Evolutionary conservation across 2,329 filamentous ascomycete genomes (phyloP).

Genomic region (Fusarium sp.): DNA sequence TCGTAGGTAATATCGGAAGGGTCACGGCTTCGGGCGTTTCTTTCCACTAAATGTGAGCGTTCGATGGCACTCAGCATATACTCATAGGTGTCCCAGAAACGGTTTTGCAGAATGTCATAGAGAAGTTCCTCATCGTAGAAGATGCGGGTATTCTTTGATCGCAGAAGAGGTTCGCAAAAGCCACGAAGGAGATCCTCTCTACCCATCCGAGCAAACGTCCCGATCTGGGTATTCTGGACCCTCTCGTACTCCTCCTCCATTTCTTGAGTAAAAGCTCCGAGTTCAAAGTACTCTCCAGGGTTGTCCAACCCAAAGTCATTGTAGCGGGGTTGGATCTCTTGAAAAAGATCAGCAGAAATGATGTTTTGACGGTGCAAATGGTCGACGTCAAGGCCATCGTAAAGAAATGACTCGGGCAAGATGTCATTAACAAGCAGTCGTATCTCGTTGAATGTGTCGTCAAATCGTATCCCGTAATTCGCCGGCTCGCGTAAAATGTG

Average conservation of each 20-base stretch:
- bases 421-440: conserved; percentile 45
- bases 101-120: conserved; percentile 42
- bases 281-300: conserved; percentile 45
- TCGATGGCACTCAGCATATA: conserved; percentile 47
- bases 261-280: conserved; percentile 42
- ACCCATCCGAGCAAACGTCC: conserved; percentile 42
- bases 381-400: conserved; percentile 45
- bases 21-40: conserved; percentile 18
- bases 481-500: conserved; percentile 27
- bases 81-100: conserved; percentile 42
- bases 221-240: conserved; percentile 38
- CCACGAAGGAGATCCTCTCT: conserved; percentile 41
- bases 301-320: conserved; percentile 45
- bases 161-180: conserved; percentile 47
- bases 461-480: conserved; percentile 1
- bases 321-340: conserved; percentile 46
- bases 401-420: conserved; percentile 45
- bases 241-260: conserved; percentile 30
- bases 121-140: conserved; percentile 41
- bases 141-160: conserved; percentile 45
- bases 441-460: conserved; percentile 42
- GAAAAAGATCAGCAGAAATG: conserved; percentile 41
- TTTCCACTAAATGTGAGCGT: conserved; percentile 34
- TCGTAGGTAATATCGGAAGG: conserved; percentile 46
- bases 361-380: conserved; percentile 30